Base-by-base conservation (phyloP, 2,329 filamentous ascomycete genomes). In the Aureobasidium vineae region DNA sequence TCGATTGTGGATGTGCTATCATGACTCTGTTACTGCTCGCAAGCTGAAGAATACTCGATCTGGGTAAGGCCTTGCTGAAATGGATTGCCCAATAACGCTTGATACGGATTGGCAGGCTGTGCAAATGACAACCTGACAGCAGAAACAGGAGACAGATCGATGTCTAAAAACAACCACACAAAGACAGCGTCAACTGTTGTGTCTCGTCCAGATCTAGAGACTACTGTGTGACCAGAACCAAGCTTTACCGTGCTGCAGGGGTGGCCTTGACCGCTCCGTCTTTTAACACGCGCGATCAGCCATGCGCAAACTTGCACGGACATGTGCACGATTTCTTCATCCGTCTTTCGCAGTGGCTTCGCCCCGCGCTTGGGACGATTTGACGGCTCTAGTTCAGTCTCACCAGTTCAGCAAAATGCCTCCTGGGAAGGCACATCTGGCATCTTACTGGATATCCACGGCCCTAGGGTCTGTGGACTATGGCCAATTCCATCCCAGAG, bases 191-290 rank as follows among this genome's bases (percentile, higher is more conserved):
- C 59, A 28, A 50, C 15, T 50, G 31, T 63, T 50, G 43, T 50
- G 59, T 63, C 59, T 63, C 59, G n/a, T 40, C 21, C 45, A 40
- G 8, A n/a, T 63, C 31, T 38, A 10, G 45, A 50, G 31, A 40
- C 31, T 63, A 45, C 59, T 63, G 59, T 50, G 43, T 50, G 31
- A 63, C 59, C 33, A 19, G 41, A 61, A 47, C 56, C 43, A 63
- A 50, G 43, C 45, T 63, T 63, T 63, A 49, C 59, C 59, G 59
- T 40, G 13, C 31, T 63, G 59, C 59, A 63, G 59, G 59, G 59
- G 59, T 40, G 19, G 56, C 56, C 43, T 50, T 63, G 59, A 63
- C 59, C 59, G 59, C 59, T 10, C 28, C 52, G 36, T 56, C 52
- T 21, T 61, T 63, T n/a, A 38, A 36, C 45, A 63, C 43, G 45